Evolutionary conservation across 2,329 filamentous ascomycete species (phyloP), one percentile per base, ranked within the genome.

Genomic region (Tolypocladium tropicale): DNA sequence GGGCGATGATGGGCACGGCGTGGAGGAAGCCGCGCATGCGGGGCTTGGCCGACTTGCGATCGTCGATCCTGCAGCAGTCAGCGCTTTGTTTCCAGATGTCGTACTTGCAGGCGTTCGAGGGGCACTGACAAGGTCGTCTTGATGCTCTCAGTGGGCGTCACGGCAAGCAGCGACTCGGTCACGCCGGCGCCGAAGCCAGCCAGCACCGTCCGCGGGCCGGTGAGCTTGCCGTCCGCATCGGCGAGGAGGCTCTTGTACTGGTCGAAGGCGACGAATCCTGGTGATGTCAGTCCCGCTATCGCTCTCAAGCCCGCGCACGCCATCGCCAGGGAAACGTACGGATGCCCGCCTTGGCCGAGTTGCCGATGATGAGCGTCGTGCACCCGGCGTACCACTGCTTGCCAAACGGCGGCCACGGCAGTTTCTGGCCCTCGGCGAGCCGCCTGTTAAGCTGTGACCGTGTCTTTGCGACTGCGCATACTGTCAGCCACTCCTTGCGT

Each of bases 381-480:
- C 94, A 99, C 39, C 94, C 94, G 14, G 94, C 93, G 72, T 99
- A 99, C 94, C 94, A 99, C 72, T 95, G 90, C 64, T 75, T 78
- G 52, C 94, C 94, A 67, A 97, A 97, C 12, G 90, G 89, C 48
- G 94, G 94, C 89, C 90, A 96, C 54, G 93, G 91, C 33, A 96
- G 81, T 76, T 95, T 96, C 77, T 95, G 79, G 51, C 86, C 87
- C 55, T 88, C 85, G 52, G 88, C 79, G 66, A 97, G 78, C 64
- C 86, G 84, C 63, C 87, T 84, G 72, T 99, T 99, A 67, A 99
- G 85, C 73, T 97, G 94, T 56, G 89, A 89, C 64, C 94, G 81
- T 55, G 94, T 97, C 78, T 97, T 97, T 66, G 93, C 93, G 76
- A 97, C 86, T 90, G 67, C 23, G 10, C 56, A 58, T 36, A 28